Conservation (phyloP, 176 grass and related monocot species). For the Triticum urartu region DNA sequence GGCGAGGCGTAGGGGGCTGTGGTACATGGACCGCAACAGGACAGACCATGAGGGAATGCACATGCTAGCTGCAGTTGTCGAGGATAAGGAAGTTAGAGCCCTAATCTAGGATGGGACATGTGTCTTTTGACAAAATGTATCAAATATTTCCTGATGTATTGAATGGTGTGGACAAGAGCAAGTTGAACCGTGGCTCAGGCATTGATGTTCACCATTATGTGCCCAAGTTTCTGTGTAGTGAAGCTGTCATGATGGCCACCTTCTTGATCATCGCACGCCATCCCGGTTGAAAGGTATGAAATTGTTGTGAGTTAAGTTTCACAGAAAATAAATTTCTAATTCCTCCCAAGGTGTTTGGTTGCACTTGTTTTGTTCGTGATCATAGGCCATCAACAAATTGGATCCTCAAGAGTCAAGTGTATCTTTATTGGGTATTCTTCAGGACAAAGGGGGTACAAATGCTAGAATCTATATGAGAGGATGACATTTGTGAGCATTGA, state of each 20-base stretch:
- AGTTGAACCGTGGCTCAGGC: background rate
- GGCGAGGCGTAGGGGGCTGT: background rate
- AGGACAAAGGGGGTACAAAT: background rate
- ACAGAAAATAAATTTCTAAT: background rate
- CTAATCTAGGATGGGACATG: background rate
- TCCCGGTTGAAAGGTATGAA: background rate
- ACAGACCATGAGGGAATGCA: background rate
- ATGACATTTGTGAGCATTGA: too few relatives aligned
- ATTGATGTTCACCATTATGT: background rate
- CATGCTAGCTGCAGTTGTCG: background rate
- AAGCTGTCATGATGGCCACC: background rate
- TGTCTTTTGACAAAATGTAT: background rate
- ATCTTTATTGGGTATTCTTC: background rate
- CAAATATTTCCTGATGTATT: background rate
- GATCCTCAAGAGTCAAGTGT: background rate
- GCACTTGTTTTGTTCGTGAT: background rate
- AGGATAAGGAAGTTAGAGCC: background rate
- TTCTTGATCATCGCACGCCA: background rate
- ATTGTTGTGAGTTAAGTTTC: background rate
- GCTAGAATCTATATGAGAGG: background rate
- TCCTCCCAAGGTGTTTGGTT: background rate
- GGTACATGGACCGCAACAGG: background rate
- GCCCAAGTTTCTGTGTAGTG: background rate
- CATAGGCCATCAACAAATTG: background rate
- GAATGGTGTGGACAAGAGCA: background rate